phyloP scores from a whole-genome alignment of 768 basidiomycete species.

The Boletus vermiculosoides region DNA sequence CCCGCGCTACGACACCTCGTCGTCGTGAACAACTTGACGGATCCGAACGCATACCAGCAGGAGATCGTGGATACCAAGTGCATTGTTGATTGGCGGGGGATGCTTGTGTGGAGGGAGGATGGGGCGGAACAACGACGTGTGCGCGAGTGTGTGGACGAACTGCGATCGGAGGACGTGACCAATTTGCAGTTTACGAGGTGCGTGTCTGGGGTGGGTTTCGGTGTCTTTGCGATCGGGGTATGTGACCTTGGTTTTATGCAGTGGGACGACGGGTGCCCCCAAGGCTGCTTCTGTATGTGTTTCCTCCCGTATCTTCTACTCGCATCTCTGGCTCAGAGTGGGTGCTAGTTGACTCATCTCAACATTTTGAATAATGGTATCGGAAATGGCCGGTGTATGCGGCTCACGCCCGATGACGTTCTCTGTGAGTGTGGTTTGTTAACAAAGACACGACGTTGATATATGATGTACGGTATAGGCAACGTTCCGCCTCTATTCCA shows the following conservation, averaged over 20 bases:
- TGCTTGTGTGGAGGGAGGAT: constrained; percentile 66
- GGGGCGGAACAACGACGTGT: constrained; percentile 42
- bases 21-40: constrained; percentile 60
- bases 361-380: constrained; percentile 79
- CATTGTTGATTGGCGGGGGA: constrained; percentile 69
- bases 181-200: constrained; percentile 88
- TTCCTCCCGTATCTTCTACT: not conserved
- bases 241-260: constrained; percentile 26
- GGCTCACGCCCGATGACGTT: constrained; percentile 59
- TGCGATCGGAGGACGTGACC: constrained; percentile 67
- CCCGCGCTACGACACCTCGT: constrained; percentile 64
- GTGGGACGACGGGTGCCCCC: constrained; percentile 77
- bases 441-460: not conserved
- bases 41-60: constrained; percentile 39
- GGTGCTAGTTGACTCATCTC: constrained; percentile 63
- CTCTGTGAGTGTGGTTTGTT: constrained; percentile 49
- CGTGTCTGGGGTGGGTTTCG: not conserved
- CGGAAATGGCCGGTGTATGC: constrained; percentile 71
- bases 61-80: constrained; percentile 44
- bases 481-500: constrained; percentile 85
- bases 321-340: not conserved
- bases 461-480: constrained; percentile 41
- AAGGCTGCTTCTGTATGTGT: constrained; percentile 76
- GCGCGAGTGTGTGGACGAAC: constrained; percentile 38
- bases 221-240: not conserved